Conservation (phyloP, 257 asterid genomes). For the Voacanga thouarsii region DNA sequence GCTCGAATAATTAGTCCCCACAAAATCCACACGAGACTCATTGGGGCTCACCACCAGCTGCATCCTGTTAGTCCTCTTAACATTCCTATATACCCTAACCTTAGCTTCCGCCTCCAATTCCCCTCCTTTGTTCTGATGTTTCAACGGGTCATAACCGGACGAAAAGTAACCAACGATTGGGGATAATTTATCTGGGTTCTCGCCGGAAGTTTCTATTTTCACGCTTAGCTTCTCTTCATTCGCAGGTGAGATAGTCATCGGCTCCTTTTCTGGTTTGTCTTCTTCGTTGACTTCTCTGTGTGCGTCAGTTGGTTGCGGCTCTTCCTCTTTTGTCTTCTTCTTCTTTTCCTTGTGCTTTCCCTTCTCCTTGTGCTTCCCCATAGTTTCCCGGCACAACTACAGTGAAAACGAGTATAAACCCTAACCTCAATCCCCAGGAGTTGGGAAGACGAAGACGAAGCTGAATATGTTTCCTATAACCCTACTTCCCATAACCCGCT, state of each 20-base stretch:
- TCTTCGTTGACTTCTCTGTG: background rate
- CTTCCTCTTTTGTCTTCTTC: constrained; percentile 3
- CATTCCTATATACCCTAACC: constrained; percentile 44
- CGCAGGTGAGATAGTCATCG: background rate
- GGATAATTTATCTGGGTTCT: constrained; percentile 37
- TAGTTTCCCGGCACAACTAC: constrained; percentile 3
- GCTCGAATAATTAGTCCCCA: constrained; percentile 71
- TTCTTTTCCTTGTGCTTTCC: constrained; percentile 13
- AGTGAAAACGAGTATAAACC: background rate
- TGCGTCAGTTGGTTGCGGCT: background rate
- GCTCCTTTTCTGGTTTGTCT: background rate
- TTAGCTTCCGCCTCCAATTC: constrained; percentile 13
- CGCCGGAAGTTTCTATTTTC: constrained; percentile 33
- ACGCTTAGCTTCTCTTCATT: constrained; percentile 17
- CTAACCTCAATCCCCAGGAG: background rate
- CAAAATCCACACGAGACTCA: constrained; percentile 54
- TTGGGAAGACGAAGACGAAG: too few relatives aligned
- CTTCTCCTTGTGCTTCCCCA: constrained; percentile 38
- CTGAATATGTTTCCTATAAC: too few relatives aligned
- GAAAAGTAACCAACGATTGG: constrained; percentile 75
- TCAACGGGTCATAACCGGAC: constrained; percentile 56
- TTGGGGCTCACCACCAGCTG: constrained; percentile 56
- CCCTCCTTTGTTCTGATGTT: constrained; percentile 7
- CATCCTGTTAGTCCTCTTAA: constrained; percentile 44
- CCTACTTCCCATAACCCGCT: too few relatives aligned